A percentile compares a stretch with the other conserved stretches of the same genome.
Evolutionary conservation across 2,329 filamentous ascomycete genomes (phyloP).

Genomic region (Talaromyces atroroseus): DNA sequence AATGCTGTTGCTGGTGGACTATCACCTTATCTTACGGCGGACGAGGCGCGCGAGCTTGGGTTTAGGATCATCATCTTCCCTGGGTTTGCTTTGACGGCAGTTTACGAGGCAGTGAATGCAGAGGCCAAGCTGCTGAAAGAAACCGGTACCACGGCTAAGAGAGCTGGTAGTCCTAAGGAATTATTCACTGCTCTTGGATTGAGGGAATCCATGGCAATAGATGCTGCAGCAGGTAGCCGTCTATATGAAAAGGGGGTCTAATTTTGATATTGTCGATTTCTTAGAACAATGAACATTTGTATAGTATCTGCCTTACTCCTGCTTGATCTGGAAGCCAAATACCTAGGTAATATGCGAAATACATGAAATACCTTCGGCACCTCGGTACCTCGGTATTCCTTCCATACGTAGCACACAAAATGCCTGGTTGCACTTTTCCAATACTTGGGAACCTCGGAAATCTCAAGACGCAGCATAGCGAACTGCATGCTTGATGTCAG

Average conservation of each 20-base stretch:
- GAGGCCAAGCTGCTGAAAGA: constrained; percentile 22
- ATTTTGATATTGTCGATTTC: background rate
- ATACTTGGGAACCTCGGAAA: background rate
- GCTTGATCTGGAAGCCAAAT: background rate
- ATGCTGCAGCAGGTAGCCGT: constrained; percentile 24
- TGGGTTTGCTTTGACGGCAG: constrained; percentile 22
- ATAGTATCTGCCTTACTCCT: background rate
- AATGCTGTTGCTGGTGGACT: constrained; percentile 31
- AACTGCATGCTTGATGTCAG: constrained; percentile 25
- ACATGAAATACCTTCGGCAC: too few species aligned
- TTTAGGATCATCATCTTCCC: constrained; percentile 33
- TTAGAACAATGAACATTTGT: background rate
- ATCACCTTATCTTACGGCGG: constrained; percentile 24
- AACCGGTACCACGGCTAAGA: constrained; percentile 18
- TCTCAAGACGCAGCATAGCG: background rate
- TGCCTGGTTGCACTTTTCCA: background rate
- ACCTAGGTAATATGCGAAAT: too few species aligned
- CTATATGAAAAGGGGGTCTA: constrained; percentile 14
- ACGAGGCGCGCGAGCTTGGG: constrained; percentile 27
- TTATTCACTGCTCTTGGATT: constrained; percentile 29
- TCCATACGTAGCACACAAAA: too few species aligned
- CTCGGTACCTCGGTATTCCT: too few species aligned
- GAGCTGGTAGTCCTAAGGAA: constrained; percentile 17
- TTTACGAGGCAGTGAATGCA: constrained; percentile 20
- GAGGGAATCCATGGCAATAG: constrained; percentile 24